Conservation (phyloP, 2,329 filamentous ascomycete species). For the Hypoxylon sp. region DNA sequence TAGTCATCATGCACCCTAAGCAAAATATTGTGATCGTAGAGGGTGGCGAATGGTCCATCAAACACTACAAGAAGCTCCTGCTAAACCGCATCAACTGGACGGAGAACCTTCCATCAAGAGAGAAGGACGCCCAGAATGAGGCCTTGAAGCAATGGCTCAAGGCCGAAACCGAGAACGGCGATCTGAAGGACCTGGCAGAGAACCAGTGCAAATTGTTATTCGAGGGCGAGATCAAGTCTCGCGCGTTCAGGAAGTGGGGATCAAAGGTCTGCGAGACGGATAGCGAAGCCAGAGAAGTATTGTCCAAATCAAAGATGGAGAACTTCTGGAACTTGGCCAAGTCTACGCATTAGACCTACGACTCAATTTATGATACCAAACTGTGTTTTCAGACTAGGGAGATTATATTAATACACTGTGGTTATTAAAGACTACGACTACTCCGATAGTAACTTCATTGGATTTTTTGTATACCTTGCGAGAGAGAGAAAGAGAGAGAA, state of each 20-base stretch:
- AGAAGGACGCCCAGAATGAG: slow-evolving; percentile 67
- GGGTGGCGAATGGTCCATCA: slow-evolving; percentile 83
- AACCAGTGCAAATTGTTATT: slow-evolving; percentile 89
- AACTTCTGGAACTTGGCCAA: slow-evolving; percentile 95
- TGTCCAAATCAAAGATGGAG: slow-evolving; percentile 87
- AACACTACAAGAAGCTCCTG: slow-evolving; percentile 91
- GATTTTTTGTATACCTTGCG: too few species aligned
- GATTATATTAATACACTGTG: slow-evolving; percentile 19
- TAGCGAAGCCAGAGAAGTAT: slow-evolving; percentile 80
- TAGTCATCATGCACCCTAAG: slow-evolving; percentile 90
- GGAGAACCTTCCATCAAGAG: slow-evolving; percentile 78
- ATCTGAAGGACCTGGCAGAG: slow-evolving; percentile 79
- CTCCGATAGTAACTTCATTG: too few species aligned
- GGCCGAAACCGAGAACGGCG: slow-evolving; percentile 78
- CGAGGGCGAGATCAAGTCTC: slow-evolving; percentile 85
- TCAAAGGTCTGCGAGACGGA: slow-evolving; percentile 94
- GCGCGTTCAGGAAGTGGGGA: slow-evolving; percentile 86
- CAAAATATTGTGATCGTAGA: slow-evolving; percentile 92
- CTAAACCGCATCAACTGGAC: slow-evolving; percentile 94
- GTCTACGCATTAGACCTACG: slow-evolving; percentile 53
- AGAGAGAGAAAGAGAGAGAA: too few species aligned
- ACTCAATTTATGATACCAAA: slow-evolving; percentile 1
- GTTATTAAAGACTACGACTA: slow-evolving; percentile 1
- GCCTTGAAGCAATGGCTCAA: slow-evolving; percentile 76
- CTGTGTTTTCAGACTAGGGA: slow-evolving; percentile 1